These are phyloP conservation scores for Besnoitia besnoiti DNA, from an alignment of 169 alveolate species.

Conservation along the genomic window DNA sequence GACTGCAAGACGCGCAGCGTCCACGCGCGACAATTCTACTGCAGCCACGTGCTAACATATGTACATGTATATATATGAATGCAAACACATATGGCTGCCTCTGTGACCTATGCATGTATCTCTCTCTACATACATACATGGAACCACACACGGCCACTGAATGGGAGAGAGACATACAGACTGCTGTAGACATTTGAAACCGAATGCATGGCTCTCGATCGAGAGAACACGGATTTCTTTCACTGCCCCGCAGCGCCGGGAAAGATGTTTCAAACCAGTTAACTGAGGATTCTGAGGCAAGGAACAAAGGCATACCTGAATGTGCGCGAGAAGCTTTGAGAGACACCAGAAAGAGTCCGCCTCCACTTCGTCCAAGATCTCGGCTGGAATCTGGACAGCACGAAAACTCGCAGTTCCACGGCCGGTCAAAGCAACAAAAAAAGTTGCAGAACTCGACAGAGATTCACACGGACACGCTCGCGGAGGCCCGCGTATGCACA, in stretches of 20 bases:
- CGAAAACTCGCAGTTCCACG: not conserved
- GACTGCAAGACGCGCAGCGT: no score
- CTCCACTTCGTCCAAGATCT: slow-evolving; percentile 85
- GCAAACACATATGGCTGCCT: not conserved
- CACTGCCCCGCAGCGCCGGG: not conserved
- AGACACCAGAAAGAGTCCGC: slow-evolving; percentile 91
- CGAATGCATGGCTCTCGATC: not conserved
- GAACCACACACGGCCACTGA: not conserved
- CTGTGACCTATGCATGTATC: not conserved
- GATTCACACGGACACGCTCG: not conserved
- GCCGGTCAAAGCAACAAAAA: not conserved
- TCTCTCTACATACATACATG: no score
- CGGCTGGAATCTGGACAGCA: slow-evolving; percentile 63
- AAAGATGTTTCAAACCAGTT: not conserved
- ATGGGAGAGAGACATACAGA: no score
- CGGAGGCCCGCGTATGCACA: not conserved
- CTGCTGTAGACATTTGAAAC: no score
- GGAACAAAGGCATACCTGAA: slow-evolving; percentile 76
- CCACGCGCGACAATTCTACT: no score
- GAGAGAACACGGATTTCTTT: not conserved
- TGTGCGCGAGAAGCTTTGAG: slow-evolving; percentile 87
- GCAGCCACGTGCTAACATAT: no score
- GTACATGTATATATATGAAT: not conserved
- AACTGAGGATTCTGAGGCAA: not conserved
- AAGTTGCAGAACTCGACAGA: no score